Conservation (phyloP, 441 rosid species). For the Aquilaria agallochum region DNA sequence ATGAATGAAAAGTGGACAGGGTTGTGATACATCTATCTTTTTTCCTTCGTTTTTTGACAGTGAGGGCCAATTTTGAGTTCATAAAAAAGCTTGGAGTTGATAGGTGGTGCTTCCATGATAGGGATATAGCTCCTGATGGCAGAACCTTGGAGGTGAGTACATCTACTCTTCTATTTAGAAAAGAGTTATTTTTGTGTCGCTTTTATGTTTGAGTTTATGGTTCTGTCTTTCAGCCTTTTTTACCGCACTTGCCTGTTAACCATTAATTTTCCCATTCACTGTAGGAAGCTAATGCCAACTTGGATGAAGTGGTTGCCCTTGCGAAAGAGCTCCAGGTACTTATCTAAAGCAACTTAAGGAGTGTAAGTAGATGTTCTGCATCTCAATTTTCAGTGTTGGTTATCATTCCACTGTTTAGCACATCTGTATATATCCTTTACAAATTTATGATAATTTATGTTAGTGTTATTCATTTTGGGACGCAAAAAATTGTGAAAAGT, state of each 20-base stretch:
- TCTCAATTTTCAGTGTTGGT: no score
- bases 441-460: no score
- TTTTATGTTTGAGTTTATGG: background rate
- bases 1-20: no score
- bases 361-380: background rate
- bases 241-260: background rate
- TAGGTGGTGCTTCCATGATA: conserved; percentile 95
- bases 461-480: no score
- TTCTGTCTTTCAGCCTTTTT: background rate
- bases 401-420: no score
- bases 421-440: no score
- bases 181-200: background rate
- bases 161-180: background rate
- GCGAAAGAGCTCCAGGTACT: conserved; percentile 89
- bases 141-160: conserved; percentile 61
- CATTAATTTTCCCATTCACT: conserved; percentile 8
- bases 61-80: conserved; percentile 98
- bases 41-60: conserved; percentile 28
- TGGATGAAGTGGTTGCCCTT: conserved; percentile 91
- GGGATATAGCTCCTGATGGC: conserved; percentile 94
- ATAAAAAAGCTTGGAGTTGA: conserved; percentile 91
- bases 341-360: background rate
- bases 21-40: background rate
- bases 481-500: no score
- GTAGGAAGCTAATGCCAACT: conserved; percentile 84